Conservation (phyloP, 371 early-diverging fungal species). For the Choanephora cucurbitarum region DNA sequence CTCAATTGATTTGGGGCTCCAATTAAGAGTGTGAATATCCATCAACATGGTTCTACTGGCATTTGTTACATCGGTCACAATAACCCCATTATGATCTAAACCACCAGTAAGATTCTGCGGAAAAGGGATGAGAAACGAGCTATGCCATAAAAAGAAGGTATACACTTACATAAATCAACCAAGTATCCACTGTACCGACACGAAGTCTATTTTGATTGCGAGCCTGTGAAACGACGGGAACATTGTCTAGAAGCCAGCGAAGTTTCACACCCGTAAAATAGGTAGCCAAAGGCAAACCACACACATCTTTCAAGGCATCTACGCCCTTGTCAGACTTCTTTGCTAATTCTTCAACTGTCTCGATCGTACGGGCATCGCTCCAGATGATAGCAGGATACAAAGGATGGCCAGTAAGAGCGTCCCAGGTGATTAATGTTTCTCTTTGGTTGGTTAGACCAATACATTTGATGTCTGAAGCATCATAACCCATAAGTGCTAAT, state of each 20-base stretch:
- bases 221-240: conserved; percentile 60
- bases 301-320: conserved; percentile 54
- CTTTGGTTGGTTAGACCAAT: conserved; percentile 96
- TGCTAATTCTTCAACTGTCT: conserved; percentile 66
- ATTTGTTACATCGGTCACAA: conserved; percentile 94
- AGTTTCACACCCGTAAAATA: conserved; percentile 94
- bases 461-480: conserved; percentile 65
- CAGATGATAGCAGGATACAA: conserved; percentile 93
- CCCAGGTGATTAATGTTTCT: conserved; percentile 92
- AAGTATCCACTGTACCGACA: conserved; percentile 94
- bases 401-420: conserved; percentile 77
- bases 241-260: conserved; percentile 91
- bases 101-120: conserved; percentile 73
- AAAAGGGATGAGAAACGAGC: background rate
- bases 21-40: conserved; percentile 81
- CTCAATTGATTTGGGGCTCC: conserved; percentile 77
- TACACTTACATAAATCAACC: conserved; percentile 58
- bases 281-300: conserved; percentile 90
- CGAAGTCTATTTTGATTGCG: conserved; percentile 36
- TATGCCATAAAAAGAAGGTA: conserved; percentile 1
- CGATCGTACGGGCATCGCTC: conserved; percentile 88
- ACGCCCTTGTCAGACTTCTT: conserved; percentile 32
- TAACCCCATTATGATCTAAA: conserved; percentile 49
- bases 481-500: conserved; percentile 61
- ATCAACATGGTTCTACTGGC: conserved; percentile 95